Evolutionary conservation across 176 grass and related monocot species (phyloP), one percentile per base, ranked within the genome.

Genomic region (Bothriochloa decipiens): DNA sequence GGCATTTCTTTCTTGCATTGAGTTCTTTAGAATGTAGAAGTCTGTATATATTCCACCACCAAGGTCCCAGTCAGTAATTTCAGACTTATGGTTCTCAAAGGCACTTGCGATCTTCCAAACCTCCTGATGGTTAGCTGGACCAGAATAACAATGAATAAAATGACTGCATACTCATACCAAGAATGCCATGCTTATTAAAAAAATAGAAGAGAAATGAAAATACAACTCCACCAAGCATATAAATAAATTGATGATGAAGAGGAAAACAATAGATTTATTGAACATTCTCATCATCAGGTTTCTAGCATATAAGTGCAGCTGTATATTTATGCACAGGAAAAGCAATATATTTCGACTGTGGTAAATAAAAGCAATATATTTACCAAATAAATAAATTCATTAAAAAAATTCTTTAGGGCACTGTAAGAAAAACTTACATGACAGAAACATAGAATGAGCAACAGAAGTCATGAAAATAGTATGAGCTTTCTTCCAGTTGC

Each of bases 41-140:
- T 95, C 91, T 72, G 93, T 81, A 85, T 92, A 98, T 81, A 98
- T 93, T 78, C 91, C 93, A 39, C 89, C 93, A 75, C 96, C 91
- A 82, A 98, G 47, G 74, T 95, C 96, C 93, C 96, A 94, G 50
- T 95, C 92, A 87, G 92, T 86, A 79, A 98, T 98, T 95, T 95
- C 85, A 81, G 92, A 92, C 70, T 90, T 93, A 61, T 92, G 88
- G 58, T 88, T 84, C 86, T 95, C 96, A 87, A 98, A 93, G 29
- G 81, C 74, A 12, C 86, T 93, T 81, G 88, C 86, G 60, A 94
- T 90, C 27, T 92, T 87, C 91, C 91, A 98, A 52, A 98, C 93
- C 82, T 98, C 93, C 80, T 89, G 79, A 87, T 92, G 84, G 15
- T 95, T 90, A 72, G 89, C 93, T 98, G 86, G 67, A 47, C 55